phyloP scores from a whole-genome alignment of 148 eudicot genomes.

The Fagopyrum tataricum region DNA sequence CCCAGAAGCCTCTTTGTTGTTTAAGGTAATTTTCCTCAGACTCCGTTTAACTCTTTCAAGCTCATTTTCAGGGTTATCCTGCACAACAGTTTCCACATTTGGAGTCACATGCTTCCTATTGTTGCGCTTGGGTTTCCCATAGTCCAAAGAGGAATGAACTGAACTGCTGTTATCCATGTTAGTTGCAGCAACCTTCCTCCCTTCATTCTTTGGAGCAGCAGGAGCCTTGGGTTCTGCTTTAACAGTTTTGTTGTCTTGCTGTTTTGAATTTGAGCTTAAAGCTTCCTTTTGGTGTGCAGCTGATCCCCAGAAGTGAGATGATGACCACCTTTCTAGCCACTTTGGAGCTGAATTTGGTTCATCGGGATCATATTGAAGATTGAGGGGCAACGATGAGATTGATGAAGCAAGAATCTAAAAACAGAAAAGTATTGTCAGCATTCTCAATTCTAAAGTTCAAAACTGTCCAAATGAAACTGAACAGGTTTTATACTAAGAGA shows the following conservation, averaged over 20 bases:
- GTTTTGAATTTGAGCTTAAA: constrained; percentile 26
- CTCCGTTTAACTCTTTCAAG: constrained; percentile 58
- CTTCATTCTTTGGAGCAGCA: constrained; percentile 30
- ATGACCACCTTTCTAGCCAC: constrained; percentile 67
- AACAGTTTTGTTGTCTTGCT: constrained; percentile 16
- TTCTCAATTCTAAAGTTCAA: background rate
- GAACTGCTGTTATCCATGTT: constrained; percentile 27
- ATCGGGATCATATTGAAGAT: constrained; percentile 41
- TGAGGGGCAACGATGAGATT: constrained; percentile 39
- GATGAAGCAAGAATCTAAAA: constrained; percentile 43
- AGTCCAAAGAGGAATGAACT: constrained; percentile 23
- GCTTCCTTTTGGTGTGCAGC: constrained; percentile 31
- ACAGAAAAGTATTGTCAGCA: background rate
- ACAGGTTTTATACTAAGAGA: background rate
- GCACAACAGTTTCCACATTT: constrained; percentile 31
- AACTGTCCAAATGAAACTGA: background rate
- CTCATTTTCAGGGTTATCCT: constrained; percentile 48
- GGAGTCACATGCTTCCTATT: constrained; percentile 30
- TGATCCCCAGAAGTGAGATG: constrained; percentile 49
- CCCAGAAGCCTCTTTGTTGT: constrained; percentile 25
- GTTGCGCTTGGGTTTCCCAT: constrained; percentile 40
- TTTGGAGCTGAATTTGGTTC: constrained; percentile 52
- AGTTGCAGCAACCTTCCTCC: constrained; percentile 23
- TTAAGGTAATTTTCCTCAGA: constrained; percentile 43
- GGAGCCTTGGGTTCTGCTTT: constrained; percentile 27